Evolutionary conservation across 2,329 filamentous ascomycete species (phyloP).

Genomic region (Xylaria sp.): DNA sequence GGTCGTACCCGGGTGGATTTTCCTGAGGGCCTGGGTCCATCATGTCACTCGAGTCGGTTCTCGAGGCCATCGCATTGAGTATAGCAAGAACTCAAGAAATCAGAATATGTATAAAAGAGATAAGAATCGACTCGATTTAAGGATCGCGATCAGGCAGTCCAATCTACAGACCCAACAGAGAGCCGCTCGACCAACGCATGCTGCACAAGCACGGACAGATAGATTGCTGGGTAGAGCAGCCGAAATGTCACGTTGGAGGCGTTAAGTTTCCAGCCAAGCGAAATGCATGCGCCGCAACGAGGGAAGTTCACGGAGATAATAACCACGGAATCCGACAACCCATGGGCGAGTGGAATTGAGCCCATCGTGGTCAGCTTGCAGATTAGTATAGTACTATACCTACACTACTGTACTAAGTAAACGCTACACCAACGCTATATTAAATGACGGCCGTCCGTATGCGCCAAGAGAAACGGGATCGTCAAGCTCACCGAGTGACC

Average conservation of each 20-base stretch:
- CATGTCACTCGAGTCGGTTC: neutral
- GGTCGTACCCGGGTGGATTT: neutral
- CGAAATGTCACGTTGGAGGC: slow-evolving; percentile 8
- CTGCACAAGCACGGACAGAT: neutral
- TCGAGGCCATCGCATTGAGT: slow-evolving; percentile 8
- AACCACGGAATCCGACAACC: slow-evolving; percentile 12
- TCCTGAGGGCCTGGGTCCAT: neutral
- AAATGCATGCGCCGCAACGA: neutral
- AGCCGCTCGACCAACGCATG: neutral
- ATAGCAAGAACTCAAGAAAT: neutral
- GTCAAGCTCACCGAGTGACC: slow-evolving; percentile 8
- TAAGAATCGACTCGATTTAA: neutral
- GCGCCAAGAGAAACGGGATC: neutral
- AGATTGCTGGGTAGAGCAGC: neutral
- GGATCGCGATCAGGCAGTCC: neutral
- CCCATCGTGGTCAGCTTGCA: neutral
- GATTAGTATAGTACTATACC: neutral
- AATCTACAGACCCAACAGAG: neutral
- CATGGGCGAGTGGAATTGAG: slow-evolving; percentile 9
- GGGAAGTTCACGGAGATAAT: slow-evolving; percentile 8
- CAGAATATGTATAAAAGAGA: neutral
- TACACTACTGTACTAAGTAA: neutral
- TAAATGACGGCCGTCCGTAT: neutral
- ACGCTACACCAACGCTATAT: neutral
- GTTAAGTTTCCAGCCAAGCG: neutral